Percentiles rank a stretch among this genome's conserved stretches.
Conservation (phyloP, 192 early-diverging fungal genomes). For the Mortierella claussenii region DNA sequence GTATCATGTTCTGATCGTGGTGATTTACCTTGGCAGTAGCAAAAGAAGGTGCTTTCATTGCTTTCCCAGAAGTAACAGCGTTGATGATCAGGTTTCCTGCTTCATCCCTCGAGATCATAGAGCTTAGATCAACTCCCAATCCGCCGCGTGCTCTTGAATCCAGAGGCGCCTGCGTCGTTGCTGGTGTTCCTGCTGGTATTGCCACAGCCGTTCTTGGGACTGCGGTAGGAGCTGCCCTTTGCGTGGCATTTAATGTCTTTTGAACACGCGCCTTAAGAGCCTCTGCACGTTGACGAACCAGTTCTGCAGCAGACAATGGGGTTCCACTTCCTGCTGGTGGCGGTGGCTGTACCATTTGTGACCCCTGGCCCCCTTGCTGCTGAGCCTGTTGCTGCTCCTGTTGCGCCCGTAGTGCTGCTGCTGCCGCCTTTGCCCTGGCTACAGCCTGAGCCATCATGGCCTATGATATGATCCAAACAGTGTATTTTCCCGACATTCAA, state of each 20-base stretch:
- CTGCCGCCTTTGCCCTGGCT: slow-evolving; percentile 40
- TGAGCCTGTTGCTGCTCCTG: slow-evolving; percentile 13
- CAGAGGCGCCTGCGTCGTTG: slow-evolving; percentile 2
- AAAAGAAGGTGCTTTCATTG: slow-evolving; percentile 31
- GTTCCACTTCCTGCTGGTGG: neutral
- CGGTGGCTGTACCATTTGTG: neutral
- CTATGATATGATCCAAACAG: neutral
- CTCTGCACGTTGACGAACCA: slow-evolving; percentile 15
- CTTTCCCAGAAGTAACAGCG: slow-evolving; percentile 19
- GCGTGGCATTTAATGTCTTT: neutral
- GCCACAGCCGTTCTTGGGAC: neutral
- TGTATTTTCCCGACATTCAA: neutral
- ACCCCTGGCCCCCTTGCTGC: slow-evolving; percentile 3
- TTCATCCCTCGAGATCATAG: slow-evolving; percentile 42
- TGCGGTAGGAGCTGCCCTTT: neutral
- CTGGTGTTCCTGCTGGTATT: slow-evolving; percentile 4
- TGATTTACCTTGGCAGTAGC: slow-evolving; percentile 44
- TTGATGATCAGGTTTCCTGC: slow-evolving; percentile 50
- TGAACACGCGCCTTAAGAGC: slow-evolving; percentile 11
- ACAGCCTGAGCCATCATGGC: slow-evolving; percentile 57
- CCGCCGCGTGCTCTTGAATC: slow-evolving; percentile 35
- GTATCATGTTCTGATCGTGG: neutral
- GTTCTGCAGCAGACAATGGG: slow-evolving; percentile 2
- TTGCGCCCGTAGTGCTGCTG: slow-evolving; percentile 13
- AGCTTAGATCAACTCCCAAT: slow-evolving; percentile 27